These are phyloP conservation scores for Blastobotrys aristatus DNA, from an alignment of 1,139 yeast species.

Conservation along the genomic window DNA sequence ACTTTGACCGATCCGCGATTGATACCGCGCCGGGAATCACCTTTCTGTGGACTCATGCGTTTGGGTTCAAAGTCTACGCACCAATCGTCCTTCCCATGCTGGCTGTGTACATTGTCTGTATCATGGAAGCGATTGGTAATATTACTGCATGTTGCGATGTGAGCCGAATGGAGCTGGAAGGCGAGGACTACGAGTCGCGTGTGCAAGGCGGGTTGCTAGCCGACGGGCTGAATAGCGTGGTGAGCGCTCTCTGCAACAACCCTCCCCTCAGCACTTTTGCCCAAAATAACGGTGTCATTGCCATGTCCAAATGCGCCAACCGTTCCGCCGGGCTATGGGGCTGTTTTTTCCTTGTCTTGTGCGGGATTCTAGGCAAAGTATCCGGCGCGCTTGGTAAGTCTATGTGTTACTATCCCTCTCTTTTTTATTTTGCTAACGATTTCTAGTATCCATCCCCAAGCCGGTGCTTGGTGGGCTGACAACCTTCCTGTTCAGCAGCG, in stretches of 20 bases:
- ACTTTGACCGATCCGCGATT: constrained; percentile 55
- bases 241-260: constrained; percentile 60
- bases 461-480: constrained; percentile 93
- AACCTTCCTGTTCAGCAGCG: constrained; percentile 79
- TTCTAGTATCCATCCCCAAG: constrained; percentile 75
- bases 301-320: constrained; percentile 85
- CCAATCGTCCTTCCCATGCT: constrained; percentile 80
- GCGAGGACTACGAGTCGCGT: constrained; percentile 72
- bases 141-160: constrained; percentile 91
- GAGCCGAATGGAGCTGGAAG: constrained; percentile 76
- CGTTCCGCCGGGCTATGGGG: constrained; percentile 86
- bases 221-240: constrained; percentile 63
- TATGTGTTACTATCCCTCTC: no score
- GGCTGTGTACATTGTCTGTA: constrained; percentile 71
- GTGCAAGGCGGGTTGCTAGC: constrained; percentile 90
- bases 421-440: no score
- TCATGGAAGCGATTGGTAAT: constrained; percentile 93
- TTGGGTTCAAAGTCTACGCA: constrained; percentile 67
- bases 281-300: constrained; percentile 89
- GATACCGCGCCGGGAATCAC: constrained; percentile 76
- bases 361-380: constrained; percentile 86
- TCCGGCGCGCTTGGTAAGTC: constrained; percentile 91
- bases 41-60: constrained; percentile 83
- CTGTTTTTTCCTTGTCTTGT: constrained; percentile 71
- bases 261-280: constrained; percentile 89